Evolutionary conservation across 2,329 filamentous ascomycete species (phyloP).

Genomic region (Sclerotinia subarctica): DNA sequence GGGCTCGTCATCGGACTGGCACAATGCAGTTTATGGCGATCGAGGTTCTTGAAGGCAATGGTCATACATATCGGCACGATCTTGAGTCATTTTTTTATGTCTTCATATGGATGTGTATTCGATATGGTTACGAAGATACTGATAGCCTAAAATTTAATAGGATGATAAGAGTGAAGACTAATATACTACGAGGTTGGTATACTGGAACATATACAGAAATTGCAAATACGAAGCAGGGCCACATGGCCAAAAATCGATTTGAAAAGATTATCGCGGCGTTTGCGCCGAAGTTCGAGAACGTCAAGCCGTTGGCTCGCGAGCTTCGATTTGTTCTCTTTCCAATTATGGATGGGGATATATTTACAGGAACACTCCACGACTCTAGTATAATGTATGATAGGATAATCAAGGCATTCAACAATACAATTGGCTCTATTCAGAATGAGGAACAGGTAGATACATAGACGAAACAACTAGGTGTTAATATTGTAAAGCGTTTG

Average conservation of each 20-base stretch:
- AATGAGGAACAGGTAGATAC: constrained; percentile 20
- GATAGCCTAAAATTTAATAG: constrained; percentile 24
- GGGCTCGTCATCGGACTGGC: too few species aligned
- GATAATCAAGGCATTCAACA: constrained; percentile 1
- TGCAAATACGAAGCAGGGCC: constrained; percentile 26
- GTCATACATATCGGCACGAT: too few species aligned
- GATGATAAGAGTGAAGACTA: constrained; percentile 21
- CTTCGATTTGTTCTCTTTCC: constrained; percentile 28
- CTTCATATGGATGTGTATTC: too few species aligned
- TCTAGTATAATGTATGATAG: constrained; percentile 3
- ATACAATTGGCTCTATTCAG: constrained; percentile 21
- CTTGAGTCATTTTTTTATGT: too few species aligned
- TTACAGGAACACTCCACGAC: constrained; percentile 27
- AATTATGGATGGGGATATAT: constrained; percentile 30
- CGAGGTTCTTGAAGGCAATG: too few species aligned
- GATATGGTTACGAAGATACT: too few species aligned
- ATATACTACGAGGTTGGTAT: constrained; percentile 32
- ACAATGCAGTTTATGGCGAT: too few species aligned
- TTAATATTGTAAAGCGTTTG: too few species aligned
- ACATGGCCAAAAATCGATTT: constrained; percentile 31
- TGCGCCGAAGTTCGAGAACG: constrained; percentile 30
- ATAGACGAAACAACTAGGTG: constrained; percentile 11
- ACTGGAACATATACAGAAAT: constrained; percentile 34
- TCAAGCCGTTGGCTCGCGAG: constrained; percentile 27
- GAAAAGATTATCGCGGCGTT: constrained; percentile 33